Conservation (phyloP, 2,329 filamentous ascomycete genomes). For the Knoxdaviesia capensis region DNA sequence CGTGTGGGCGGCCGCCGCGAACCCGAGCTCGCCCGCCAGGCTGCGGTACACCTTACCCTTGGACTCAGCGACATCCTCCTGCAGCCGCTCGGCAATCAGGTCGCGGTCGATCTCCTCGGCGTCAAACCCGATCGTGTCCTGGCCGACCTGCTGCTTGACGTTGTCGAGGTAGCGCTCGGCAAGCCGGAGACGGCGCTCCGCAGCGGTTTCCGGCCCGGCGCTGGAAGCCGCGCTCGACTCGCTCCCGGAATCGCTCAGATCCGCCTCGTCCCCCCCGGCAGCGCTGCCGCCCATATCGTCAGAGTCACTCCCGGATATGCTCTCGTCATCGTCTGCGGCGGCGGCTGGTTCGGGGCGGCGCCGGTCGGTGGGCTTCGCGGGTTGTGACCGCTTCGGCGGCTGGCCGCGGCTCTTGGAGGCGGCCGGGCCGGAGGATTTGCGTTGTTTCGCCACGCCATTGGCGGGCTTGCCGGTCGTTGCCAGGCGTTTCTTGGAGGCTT, state of each 20-base stretch:
- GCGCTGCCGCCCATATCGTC: conserved; percentile 42
- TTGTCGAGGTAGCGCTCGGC: conserved; percentile 90
- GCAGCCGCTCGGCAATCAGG: conserved; percentile 71
- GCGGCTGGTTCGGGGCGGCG: conserved; percentile 21
- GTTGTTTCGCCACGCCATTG: too few relatives aligned
- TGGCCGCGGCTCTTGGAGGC: conserved; percentile 32
- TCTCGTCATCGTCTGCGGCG: conserved; percentile 36
- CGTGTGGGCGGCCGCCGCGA: conserved; percentile 44
- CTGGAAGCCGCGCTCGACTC: conserved; percentile 33
- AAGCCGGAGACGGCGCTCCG: conserved; percentile 66
- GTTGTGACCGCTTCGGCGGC: conserved; percentile 24
- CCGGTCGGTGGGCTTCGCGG: conserved; percentile 11
- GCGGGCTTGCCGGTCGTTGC: too few relatives aligned
- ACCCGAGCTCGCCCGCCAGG: conserved; percentile 54
- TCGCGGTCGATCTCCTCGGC: conserved; percentile 86
- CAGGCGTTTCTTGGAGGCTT: conserved; percentile 11
- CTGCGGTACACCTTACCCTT: conserved; percentile 79
- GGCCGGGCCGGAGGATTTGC: too few relatives aligned
- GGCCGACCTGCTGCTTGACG: conserved; percentile 59
- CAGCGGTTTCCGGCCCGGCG: conserved; percentile 72
- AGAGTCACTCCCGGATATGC: conserved; percentile 69
- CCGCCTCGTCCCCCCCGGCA: conserved; percentile 23
- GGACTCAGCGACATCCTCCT: conserved; percentile 79
- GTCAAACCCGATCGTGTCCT: conserved; percentile 59
- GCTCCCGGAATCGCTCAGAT: conserved; percentile 17